Evolutionary conservation across 2,329 filamentous ascomycete genomes (phyloP).

Genomic region (Aureobasidium melanogenum): DNA sequence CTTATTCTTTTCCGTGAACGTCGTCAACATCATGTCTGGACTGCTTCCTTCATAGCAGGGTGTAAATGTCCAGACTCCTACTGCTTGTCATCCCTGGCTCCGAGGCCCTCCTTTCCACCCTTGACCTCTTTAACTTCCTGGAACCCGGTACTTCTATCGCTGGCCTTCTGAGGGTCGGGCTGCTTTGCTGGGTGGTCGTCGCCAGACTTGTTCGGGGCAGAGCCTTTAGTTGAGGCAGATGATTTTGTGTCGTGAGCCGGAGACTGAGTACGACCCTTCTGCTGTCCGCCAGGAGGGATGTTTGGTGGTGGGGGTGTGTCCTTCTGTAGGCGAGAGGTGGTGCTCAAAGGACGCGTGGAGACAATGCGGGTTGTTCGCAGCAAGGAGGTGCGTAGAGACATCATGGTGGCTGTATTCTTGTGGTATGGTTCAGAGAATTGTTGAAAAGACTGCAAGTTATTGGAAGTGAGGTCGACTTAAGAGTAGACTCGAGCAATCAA

Average conservation of each 20-base stretch:
- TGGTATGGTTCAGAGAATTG: neutral
- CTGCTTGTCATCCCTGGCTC: neutral
- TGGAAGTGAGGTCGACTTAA: neutral
- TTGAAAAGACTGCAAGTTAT: neutral
- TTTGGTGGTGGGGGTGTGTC: neutral
- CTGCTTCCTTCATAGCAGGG: neutral
- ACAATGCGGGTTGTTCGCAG: neutral
- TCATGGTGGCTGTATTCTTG: neutral
- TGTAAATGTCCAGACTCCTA: neutral
- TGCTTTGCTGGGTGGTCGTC: slow-evolving; percentile 31
- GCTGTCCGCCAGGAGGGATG: neutral
- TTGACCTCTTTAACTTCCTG: slow-evolving; percentile 20
- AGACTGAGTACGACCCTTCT: neutral
- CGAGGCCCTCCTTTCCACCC: slow-evolving; percentile 27
- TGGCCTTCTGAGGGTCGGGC: slow-evolving; percentile 26
- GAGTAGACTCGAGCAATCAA: neutral
- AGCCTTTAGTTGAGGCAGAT: slow-evolving; percentile 22
- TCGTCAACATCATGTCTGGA: neutral
- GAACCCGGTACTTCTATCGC: slow-evolving; percentile 27
- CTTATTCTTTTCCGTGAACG: neutral
- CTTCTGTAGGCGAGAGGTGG: neutral
- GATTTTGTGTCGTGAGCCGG: slow-evolving; percentile 19
- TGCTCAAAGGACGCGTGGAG: neutral
- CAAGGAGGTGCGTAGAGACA: neutral
- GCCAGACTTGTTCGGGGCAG: slow-evolving; percentile 21